These are phyloP conservation scores for Penicillium hesseltinei DNA, from an alignment of 2,329 filamentous ascomycete species.

Conservation along the genomic window DNA sequence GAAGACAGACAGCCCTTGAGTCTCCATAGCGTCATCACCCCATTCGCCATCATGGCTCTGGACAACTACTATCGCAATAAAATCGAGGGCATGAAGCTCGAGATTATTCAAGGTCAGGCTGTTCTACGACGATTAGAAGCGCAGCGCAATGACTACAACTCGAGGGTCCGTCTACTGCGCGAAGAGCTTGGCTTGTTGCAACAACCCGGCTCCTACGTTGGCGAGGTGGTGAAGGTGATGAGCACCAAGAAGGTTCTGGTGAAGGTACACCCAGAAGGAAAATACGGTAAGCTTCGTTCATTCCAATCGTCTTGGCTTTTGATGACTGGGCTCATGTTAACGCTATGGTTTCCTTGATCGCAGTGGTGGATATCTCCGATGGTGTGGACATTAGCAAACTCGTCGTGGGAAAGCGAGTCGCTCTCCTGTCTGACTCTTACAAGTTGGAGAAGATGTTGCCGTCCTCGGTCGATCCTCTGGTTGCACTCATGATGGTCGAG, in stretches of 20 bases:
- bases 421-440: slow-evolving; percentile 93
- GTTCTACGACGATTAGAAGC: slow-evolving; percentile 92
- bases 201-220: slow-evolving; percentile 96
- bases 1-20: slow-evolving; percentile 10
- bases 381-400: slow-evolving; percentile 93
- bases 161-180: slow-evolving; percentile 85
- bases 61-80: slow-evolving; percentile 99
- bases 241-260: slow-evolving; percentile 98
- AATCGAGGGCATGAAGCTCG: slow-evolving; percentile 99
- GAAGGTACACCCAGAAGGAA: slow-evolving; percentile 98
- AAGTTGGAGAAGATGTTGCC: slow-evolving; percentile 98
- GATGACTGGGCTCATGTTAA: not conserved
- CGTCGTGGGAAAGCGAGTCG: slow-evolving; percentile 95
- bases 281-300: slow-evolving; percentile 73
- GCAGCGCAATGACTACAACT: slow-evolving; percentile 99
- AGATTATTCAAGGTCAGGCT: slow-evolving; percentile 98
- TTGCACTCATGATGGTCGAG: slow-evolving; percentile 99
- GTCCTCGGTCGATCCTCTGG: slow-evolving; percentile 94
- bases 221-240: slow-evolving; percentile 99
- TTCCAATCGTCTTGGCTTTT: not conserved
- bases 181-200: slow-evolving; percentile 95
- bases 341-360: slow-evolving; percentile 7
- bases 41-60: slow-evolving; percentile 77
- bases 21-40: slow-evolving; percentile 26
- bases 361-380: slow-evolving; percentile 94